phyloP scores from a whole-genome alignment of 768 basidiomycete species.

The Podaxis mareebaensis region DNA sequence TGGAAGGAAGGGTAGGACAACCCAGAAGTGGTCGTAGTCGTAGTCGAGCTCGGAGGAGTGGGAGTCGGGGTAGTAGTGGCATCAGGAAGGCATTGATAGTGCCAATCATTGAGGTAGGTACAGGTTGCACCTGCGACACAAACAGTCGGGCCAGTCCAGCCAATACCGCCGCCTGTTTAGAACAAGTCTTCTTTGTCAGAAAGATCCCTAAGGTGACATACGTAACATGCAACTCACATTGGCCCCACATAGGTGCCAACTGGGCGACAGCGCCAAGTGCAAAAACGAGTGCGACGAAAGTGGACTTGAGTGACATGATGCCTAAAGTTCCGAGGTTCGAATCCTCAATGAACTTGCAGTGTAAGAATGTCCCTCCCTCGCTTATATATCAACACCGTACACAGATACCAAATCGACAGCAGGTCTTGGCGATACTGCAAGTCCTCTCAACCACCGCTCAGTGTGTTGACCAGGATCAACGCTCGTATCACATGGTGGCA shows the following conservation, averaged over 20 bases:
- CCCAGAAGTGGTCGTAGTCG: neutral
- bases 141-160: neutral
- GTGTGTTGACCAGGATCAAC: neutral
- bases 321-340: neutral
- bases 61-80: neutral
- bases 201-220: neutral
- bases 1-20: conserved; percentile 28
- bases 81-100: neutral
- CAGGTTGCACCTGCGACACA: conserved; percentile 1
- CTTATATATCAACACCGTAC: neutral
- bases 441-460: neutral
- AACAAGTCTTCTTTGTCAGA: neutral
- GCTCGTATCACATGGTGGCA: neutral
- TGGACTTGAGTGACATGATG: neutral
- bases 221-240: neutral
- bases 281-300: neutral
- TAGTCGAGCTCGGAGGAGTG: neutral
- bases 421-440: neutral
- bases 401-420: neutral
- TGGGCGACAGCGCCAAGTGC: neutral
- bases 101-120: conserved; percentile 5
- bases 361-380: neutral
- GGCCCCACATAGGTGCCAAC: neutral
- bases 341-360: neutral
- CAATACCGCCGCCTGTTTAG: conserved; percentile 4